Evolutionary conservation across 495 filamentous ascomycete genomes (phyloP), one percentile per base, ranked within the genome.

Genomic region (Sporormia fimetaria): DNA sequence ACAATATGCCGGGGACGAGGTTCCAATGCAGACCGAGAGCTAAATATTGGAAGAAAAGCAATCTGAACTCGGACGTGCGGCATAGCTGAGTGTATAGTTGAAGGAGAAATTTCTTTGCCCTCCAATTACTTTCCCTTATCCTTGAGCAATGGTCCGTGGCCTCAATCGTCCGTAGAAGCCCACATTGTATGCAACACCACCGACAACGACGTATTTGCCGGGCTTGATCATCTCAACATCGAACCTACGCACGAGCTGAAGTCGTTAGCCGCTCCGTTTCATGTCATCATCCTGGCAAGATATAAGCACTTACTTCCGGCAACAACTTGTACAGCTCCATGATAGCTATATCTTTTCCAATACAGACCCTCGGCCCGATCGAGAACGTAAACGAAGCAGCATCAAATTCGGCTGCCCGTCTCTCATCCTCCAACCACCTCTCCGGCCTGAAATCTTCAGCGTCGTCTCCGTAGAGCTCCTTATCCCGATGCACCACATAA

Each of bases 381-480:
- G 22, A 51, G 47, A 5, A 46, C 31, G 15, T 46, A 25, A 33
- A 46, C 48, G n/a, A 40, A 20, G 2, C 36, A 46, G n/a, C 35
- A 36, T 10, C 11, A 4, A 42, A 51, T 51, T 21, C 42, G 30
- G 6, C 14, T 21, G 6, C 30, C 24, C 3, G n/a, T 6, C 30
- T 41, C 48, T 26, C 33, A 2, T 32, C 47, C 11, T 43, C 26
- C 6, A 51, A 32, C 48, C 48, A 51, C 18, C 48, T 35, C 23
- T 51, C 48, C 6, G 48, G 48, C 20, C 48, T 26, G 42, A 51
- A 51, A 7, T 33, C 24, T 4, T 58, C 27, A 0, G 52, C 37
- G 41, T 63, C 60, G 0, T 31, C 47, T 7, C 60, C 57, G 29
- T 49, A 64, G 0, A 61, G 35, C 1, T 20, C 28, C 37, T 44